phyloP scores from a whole-genome alignment of 1,284 basidiomycete genomes.

The Termitomyces sp. region DNA sequence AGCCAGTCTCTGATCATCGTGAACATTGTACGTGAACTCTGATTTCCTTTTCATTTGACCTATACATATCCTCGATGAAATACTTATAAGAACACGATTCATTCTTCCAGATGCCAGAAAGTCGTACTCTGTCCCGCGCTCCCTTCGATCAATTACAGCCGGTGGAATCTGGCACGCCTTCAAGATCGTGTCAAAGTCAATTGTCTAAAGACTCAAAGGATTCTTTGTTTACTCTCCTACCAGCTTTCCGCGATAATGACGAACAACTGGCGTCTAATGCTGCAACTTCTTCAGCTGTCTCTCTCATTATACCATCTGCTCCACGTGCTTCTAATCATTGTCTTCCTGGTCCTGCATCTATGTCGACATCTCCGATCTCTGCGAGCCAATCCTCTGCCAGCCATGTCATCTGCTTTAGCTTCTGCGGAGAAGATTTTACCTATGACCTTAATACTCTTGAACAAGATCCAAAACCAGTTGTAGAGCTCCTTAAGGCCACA shows the following conservation, averaged over 20 bases:
- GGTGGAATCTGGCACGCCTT: neutral
- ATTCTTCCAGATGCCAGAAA: neutral
- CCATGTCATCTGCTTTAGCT: slow-evolving; percentile 26
- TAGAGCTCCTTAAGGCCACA: slow-evolving; percentile 39
- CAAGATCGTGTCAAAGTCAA: neutral
- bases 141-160: neutral
- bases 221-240: slow-evolving; percentile 2
- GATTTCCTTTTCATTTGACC: neutral
- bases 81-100: neutral
- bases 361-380: neutral
- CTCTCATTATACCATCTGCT: slow-evolving; percentile 2
- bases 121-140: neutral
- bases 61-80: neutral
- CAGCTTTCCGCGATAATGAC: neutral
- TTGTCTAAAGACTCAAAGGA: neutral
- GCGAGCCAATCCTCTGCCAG: slow-evolving; percentile 18
- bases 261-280: slow-evolving; percentile 10
- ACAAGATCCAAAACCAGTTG: slow-evolving; percentile 39
- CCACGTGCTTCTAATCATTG: neutral
- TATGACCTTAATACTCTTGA: slow-evolving; percentile 40
- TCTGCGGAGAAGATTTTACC: slow-evolving; percentile 36
- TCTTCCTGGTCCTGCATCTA: neutral
- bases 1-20: neutral
- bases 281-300: slow-evolving; percentile 1
- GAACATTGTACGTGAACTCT: neutral